Base-by-base conservation (phyloP, 495 filamentous ascomycete species). In the Rhypophila decipiens region DNA sequence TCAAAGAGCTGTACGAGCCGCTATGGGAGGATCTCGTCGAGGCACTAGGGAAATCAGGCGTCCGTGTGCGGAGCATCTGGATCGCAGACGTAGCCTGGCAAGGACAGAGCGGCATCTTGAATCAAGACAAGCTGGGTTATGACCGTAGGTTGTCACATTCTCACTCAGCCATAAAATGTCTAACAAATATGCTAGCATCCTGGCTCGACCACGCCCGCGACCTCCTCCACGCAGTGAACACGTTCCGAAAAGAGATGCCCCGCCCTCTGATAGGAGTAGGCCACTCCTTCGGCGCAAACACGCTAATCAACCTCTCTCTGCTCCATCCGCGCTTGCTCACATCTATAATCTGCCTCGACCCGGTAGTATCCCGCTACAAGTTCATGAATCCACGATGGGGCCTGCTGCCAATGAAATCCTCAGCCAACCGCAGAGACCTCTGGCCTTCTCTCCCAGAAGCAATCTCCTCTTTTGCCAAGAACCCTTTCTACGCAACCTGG, bases 201-300 rank as follows among this genome's bases (percentile, higher is more conserved):
- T 98, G 93, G 93, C 73, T 80, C 41, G 93, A 98, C 67, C 82
- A 95, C 64, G 66, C 87, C 15, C 78, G 93, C 39, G 93, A 98
- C 66, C 76, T 96, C 10, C 75, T 94, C n/a, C 79, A 88, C 54
- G 75, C 95, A 59, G 75, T 93, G 67, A 96, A 96, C 66, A 71
- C 78, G 36, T 90, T 95, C 67, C 86, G 88, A 24, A 66, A 73
- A 7, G 66, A 87, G 47, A 94, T 97, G 87, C 82, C 86, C 3
- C 84, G 87, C 10, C 91, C 93, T 4, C 66, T 96, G n/a, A 67
- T 96, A 47, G 93, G 90, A 23, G 61, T 98, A 3, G 93, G 93
- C 18, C 93, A 98, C 67, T 91, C 86, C 61, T 85, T 89, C 74
- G 93, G 93, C 53, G 90, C 77, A 49, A 78, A 76, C 59, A 77